Percentiles rank a stretch among this genome's conserved stretches.
phyloP scores from a whole-genome alignment of 495 filamentous ascomycete genomes.

The Letharia columbiana region DNA sequence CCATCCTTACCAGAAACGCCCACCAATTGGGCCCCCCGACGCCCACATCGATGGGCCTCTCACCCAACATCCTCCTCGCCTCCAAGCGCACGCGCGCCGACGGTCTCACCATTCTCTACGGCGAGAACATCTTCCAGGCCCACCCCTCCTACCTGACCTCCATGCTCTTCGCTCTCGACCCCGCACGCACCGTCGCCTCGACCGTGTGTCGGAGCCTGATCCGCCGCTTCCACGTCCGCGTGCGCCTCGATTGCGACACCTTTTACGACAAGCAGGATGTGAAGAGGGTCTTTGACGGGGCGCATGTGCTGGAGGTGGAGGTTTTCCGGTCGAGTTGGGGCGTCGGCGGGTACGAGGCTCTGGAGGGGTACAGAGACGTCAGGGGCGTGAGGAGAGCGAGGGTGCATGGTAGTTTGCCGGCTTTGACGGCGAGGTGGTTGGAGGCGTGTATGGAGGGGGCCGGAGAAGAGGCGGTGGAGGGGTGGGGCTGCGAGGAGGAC shows the following conservation, averaged over 20 bases:
- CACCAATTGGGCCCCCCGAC: constrained; percentile 35
- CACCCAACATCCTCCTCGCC: constrained; percentile 36
- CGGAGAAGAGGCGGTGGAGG: not conserved
- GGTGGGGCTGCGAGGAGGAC: not conserved
- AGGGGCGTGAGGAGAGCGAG: constrained; percentile 16
- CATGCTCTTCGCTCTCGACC: constrained; percentile 19
- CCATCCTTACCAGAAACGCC: constrained; percentile 48
- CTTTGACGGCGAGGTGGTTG: constrained; percentile 15
- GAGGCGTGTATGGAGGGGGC: constrained; percentile 14
- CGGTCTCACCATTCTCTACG: constrained; percentile 40
- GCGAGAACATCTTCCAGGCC: constrained; percentile 43
- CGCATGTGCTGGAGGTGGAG: constrained; percentile 17
- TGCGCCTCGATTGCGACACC: constrained; percentile 18
- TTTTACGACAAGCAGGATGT: constrained; percentile 7
- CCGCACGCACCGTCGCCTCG: constrained; percentile 5
- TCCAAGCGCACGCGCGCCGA: constrained; percentile 36
- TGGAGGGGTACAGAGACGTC: constrained; percentile 15
- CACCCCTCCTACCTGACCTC: constrained; percentile 39
- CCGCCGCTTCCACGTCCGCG: constrained; percentile 11
- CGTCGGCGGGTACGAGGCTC: constrained; percentile 11
- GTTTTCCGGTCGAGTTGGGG: constrained; percentile 21
- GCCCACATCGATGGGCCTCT: constrained; percentile 15
- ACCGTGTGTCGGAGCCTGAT: not conserved
- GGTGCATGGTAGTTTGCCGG: constrained; percentile 17
- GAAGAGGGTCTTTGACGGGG: constrained; percentile 3